Evolutionary conservation across 306 rosid genomes (phyloP).

Genomic region (Vicia faba): DNA sequence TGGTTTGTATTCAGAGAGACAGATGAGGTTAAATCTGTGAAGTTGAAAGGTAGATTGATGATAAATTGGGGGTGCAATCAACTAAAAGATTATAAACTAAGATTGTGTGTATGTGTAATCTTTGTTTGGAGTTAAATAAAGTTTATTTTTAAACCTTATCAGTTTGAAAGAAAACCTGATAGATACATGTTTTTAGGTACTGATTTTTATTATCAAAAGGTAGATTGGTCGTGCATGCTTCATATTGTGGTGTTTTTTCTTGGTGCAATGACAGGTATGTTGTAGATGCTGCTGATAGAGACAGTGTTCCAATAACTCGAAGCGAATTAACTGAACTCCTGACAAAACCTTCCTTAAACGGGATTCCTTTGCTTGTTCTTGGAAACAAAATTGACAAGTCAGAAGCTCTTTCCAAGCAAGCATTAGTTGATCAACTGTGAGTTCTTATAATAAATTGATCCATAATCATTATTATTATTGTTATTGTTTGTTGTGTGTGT

Average conservation of each 20-base stretch:
- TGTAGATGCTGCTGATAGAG: constrained; percentile 95
- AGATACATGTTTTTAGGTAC: background rate
- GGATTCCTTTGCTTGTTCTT: constrained; percentile 82
- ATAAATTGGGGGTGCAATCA: no score
- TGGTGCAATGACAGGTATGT: constrained; percentile 60
- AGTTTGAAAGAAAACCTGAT: constrained; percentile 10
- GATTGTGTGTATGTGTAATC: no score
- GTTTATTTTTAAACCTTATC: background rate
- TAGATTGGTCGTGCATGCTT: background rate
- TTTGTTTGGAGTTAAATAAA: background rate
- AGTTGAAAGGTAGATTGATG: no score
- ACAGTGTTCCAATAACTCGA: constrained; percentile 81
- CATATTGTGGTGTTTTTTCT: constrained; percentile 21
- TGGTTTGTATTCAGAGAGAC: no score
- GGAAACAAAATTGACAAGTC: constrained; percentile 95
- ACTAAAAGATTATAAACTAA: no score
- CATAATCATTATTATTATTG: background rate
- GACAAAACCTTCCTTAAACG: constrained; percentile 69
- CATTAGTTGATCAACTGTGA: constrained; percentile 88
- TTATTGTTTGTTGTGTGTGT: background rate
- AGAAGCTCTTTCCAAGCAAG: constrained; percentile 91
- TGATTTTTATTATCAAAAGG: background rate
- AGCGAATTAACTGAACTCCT: constrained; percentile 87
- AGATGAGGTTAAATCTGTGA: no score
- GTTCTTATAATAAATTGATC: constrained; percentile 38